phyloP scores from a whole-genome alignment of 73 alveolate genomes.

The Paramecium sexaurelia region DNA sequence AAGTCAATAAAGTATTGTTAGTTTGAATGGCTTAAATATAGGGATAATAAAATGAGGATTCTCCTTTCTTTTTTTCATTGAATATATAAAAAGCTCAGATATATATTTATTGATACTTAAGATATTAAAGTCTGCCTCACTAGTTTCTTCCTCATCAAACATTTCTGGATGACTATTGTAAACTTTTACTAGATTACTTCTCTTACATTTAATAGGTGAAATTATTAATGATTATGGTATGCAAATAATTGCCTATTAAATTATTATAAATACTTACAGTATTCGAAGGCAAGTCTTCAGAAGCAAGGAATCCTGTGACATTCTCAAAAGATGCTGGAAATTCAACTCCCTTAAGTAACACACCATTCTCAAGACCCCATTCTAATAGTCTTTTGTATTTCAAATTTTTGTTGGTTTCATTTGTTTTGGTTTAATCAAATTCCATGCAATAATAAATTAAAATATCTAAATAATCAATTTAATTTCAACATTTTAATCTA shows the following conservation, averaged over 20 bases:
- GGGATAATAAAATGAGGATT: slow-evolving; percentile 41
- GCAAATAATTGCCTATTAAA: slow-evolving; percentile 10
- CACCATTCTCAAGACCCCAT: slow-evolving; percentile 46
- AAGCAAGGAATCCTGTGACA: slow-evolving; percentile 19
- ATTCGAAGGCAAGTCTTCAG: slow-evolving; percentile 22
- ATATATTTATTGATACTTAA: neutral
- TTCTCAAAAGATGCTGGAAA: slow-evolving; percentile 30
- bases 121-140: slow-evolving; percentile 28
- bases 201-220: neutral
- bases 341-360: neutral
- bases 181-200: neutral
- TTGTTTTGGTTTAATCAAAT: neutral
- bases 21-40: neutral
- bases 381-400: neutral
- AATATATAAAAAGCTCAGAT: neutral
- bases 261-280: neutral
- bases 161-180: neutral
- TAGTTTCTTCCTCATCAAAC: slow-evolving; percentile 25
- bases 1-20: neutral
- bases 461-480: neutral
- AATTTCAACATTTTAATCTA: neutral
- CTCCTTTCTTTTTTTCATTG: slow-evolving; percentile 33
- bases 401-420: neutral
- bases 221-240: slow-evolving; percentile 16
- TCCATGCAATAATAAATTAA: neutral